Evolutionary conservation across 2,329 filamentous ascomycete species (phyloP).

Genomic region (Immersiporthe knoxdaviesiana): DNA sequence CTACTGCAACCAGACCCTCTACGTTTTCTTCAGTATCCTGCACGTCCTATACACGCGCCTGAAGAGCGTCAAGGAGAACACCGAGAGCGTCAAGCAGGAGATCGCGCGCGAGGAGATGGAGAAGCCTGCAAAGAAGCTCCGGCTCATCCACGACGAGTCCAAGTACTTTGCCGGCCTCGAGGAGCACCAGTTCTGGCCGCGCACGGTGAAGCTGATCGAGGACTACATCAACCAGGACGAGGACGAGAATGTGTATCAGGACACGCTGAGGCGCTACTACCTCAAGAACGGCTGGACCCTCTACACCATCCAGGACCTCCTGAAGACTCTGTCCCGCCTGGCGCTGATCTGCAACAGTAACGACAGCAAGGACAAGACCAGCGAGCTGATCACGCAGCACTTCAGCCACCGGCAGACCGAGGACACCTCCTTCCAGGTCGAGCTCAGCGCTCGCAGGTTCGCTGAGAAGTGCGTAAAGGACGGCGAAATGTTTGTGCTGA

Average conservation of each 20-base stretch:
- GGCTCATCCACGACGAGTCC: constrained; percentile 76
- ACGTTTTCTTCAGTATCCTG: constrained; percentile 93
- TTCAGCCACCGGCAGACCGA: constrained; percentile 79
- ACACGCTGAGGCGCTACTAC: constrained; percentile 89
- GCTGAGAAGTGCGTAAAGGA: constrained; percentile 94
- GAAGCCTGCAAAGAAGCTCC: constrained; percentile 83
- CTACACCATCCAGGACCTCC: constrained; percentile 89
- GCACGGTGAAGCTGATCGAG: constrained; percentile 83
- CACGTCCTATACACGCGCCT: constrained; percentile 87
- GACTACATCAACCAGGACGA: constrained; percentile 78
- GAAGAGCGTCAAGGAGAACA: constrained; percentile 79
- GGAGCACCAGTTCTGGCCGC: constrained; percentile 76
- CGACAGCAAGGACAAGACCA: constrained; percentile 90
- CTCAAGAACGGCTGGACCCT: constrained; percentile 88
- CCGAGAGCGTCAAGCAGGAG: constrained; percentile 71
- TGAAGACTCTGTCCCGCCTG: constrained; percentile 79
- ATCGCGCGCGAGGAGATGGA: constrained; percentile 72
- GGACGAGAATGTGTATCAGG: constrained; percentile 83
- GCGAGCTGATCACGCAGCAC: constrained; percentile 87
- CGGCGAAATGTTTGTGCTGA: constrained; percentile 85
- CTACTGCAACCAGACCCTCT: constrained; percentile 89
- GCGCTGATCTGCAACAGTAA: constrained; percentile 81
- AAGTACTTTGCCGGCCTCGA: constrained; percentile 75
- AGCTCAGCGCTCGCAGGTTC: constrained; percentile 88
- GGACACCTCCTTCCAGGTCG: constrained; percentile 85